Evolutionary conservation across 306 rosid species (phyloP).

Genomic region (Casuarina glauca): DNA sequence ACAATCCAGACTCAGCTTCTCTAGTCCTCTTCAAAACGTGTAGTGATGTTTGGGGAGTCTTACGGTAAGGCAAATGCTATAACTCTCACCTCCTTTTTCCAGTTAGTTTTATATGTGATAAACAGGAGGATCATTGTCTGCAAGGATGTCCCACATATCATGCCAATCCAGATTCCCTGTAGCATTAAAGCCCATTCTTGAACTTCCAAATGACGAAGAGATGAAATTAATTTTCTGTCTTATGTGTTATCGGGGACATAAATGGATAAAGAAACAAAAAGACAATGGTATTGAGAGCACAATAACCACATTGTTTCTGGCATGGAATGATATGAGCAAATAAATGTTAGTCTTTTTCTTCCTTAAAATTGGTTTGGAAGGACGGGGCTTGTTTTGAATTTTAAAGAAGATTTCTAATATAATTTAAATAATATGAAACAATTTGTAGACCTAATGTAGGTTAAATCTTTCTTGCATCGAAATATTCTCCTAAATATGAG

Average conservation of each 20-base stretch:
- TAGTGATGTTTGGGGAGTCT: background rate
- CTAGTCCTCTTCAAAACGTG: background rate
- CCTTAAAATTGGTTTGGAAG: too few relatives aligned
- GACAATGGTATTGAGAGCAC: background rate
- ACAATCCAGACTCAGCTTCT: background rate
- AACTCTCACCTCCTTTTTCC: slow-evolving; percentile 74
- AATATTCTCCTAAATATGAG: too few relatives aligned
- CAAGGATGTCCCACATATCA: slow-evolving; percentile 82
- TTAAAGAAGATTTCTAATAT: too few relatives aligned
- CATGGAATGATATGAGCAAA: background rate
- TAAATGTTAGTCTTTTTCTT: too few relatives aligned
- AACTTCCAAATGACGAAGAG: background rate
- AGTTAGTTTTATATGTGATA: slow-evolving; percentile 69
- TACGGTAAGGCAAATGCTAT: background rate
- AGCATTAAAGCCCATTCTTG: slow-evolving; percentile 19
- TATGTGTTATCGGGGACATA: background rate
- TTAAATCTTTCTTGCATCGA: too few relatives aligned
- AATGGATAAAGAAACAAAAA: background rate
- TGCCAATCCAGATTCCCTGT: slow-evolving; percentile 95
- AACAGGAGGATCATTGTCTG: slow-evolving; percentile 69
- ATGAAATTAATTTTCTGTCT: background rate
- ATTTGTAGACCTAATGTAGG: too few relatives aligned
- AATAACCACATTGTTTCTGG: background rate
- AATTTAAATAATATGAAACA: too few relatives aligned
- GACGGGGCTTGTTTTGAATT: too few relatives aligned